Evolutionary conservation across 2,329 filamentous ascomycete species (phyloP).

Genomic region (Zymoseptoria passerinii): DNA sequence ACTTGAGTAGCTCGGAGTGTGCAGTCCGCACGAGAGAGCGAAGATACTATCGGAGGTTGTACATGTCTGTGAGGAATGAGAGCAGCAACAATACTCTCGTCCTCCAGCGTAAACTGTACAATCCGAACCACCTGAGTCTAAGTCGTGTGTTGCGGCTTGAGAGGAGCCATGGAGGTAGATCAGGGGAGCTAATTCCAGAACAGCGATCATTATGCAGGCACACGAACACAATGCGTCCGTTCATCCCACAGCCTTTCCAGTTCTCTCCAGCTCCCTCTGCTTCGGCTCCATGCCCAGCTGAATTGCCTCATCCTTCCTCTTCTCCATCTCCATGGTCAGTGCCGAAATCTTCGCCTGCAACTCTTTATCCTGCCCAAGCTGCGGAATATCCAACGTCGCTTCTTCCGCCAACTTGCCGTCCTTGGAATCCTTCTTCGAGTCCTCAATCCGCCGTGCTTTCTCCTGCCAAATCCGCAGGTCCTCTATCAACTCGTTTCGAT

Average conservation of each 20-base stretch:
- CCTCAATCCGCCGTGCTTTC: conserved; percentile 30
- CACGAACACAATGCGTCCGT: background rate
- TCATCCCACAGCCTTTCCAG: background rate
- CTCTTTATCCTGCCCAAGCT: conserved; percentile 36
- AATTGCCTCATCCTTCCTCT: conserved; percentile 38
- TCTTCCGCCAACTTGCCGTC: conserved; percentile 36
- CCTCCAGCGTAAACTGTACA: too few species aligned
- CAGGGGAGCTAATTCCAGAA: too few species aligned
- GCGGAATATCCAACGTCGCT: conserved; percentile 30
- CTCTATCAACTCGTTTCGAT: conserved; percentile 34
- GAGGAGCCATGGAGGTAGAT: too few species aligned
- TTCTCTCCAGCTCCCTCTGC: conserved; percentile 41
- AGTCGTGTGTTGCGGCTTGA: too few species aligned
- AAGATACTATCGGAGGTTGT: too few species aligned
- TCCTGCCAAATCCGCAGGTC: conserved; percentile 38
- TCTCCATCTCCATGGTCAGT: conserved; percentile 36
- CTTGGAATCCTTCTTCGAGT: conserved; percentile 31
- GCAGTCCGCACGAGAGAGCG: too few species aligned
- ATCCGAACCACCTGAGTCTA: too few species aligned
- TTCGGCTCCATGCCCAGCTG: conserved; percentile 44
- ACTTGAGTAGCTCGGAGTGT: too few species aligned
- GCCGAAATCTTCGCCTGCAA: conserved; percentile 38
- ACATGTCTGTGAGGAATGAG: too few species aligned
- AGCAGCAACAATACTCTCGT: too few species aligned
- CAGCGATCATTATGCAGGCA: too few species aligned